phyloP scores from a whole-genome alignment of 345 rosid species.

The Euphorbia tirucalli region DNA sequence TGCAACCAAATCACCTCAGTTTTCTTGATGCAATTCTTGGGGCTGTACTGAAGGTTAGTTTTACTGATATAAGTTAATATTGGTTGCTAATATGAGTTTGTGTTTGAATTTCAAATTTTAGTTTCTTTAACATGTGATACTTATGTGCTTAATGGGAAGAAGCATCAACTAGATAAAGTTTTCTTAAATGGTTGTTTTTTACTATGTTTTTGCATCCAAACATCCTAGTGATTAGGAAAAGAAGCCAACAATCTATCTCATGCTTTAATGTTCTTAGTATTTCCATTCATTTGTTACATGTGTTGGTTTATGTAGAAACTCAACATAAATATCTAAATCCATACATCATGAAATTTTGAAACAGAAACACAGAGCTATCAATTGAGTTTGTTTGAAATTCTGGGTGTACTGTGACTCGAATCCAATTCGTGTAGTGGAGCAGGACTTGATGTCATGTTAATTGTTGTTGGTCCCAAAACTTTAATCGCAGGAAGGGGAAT shows the following conservation, averaged over 20 bases:
- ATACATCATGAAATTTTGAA: not conserved
- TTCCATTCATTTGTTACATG: not conserved
- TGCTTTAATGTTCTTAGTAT: not conserved
- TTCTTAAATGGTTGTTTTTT: not conserved
- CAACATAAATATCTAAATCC: not conserved
- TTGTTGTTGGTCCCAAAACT: not conserved
- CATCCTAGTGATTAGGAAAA: not conserved
- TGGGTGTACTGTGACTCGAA: too few species aligned
- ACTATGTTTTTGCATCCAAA: not conserved
- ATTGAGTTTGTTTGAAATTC: not conserved
- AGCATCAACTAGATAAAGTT: not conserved
- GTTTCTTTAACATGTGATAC: not conserved
- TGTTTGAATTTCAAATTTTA: not conserved
- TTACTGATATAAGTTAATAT: not conserved
- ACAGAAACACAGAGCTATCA: not conserved
- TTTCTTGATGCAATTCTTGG: conserved; percentile 95
- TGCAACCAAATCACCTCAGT: too few species aligned
- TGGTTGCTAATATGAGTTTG: conserved; percentile 2
- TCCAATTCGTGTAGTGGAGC: not conserved
- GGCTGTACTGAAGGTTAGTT: conserved; percentile 62
- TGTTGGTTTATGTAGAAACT: not conserved
- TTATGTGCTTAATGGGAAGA: not conserved
- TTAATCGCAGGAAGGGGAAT: conserved; percentile 51
- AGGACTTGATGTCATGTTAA: not conserved
- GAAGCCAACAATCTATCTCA: not conserved